Evolutionary conservation across 2,329 filamentous ascomycete species (phyloP).

Genomic region (Endothia cerciana): DNA sequence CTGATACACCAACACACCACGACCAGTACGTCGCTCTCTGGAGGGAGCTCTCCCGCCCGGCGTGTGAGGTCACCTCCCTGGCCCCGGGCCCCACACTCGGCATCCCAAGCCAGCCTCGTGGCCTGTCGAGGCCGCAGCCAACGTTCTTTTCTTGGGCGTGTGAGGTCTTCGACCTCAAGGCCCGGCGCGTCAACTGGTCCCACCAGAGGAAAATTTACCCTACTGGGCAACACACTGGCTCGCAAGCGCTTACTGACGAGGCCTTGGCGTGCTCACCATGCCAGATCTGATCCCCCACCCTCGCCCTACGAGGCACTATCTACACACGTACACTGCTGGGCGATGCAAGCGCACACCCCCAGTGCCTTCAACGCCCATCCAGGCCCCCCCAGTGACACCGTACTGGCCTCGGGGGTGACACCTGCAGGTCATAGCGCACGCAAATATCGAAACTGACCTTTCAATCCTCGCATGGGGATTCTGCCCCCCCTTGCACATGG

Average conservation of each 20-base stretch:
- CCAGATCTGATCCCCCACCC: slow-evolving; percentile 1
- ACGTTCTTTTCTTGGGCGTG: too few relatives aligned
- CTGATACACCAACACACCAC: not conserved
- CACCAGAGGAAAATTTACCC: too few relatives aligned
- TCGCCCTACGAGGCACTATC: not conserved
- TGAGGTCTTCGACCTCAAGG: too few relatives aligned
- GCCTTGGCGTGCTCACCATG: not conserved
- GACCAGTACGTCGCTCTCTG: not conserved
- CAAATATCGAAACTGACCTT: too few relatives aligned
- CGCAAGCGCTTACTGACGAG: not conserved
- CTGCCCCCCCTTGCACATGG: not conserved
- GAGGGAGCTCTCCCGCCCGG: not conserved
- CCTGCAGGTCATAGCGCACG: too few relatives aligned
- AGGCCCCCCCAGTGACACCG: too few relatives aligned
- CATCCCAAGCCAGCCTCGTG: too few relatives aligned
- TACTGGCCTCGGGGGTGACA: too few relatives aligned
- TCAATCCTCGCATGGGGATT: slow-evolving; percentile 2
- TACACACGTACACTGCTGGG: not conserved
- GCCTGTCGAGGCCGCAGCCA: too few relatives aligned
- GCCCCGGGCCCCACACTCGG: too few relatives aligned
- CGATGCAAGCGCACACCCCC: not conserved
- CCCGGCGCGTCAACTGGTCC: too few relatives aligned
- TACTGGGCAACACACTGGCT: not conserved
- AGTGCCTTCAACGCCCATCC: not conserved
- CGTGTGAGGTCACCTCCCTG: too few relatives aligned